Base-by-base conservation (phyloP, 352 stramenopile genomes). In the Globisporangium rhizosaccharum region DNA sequence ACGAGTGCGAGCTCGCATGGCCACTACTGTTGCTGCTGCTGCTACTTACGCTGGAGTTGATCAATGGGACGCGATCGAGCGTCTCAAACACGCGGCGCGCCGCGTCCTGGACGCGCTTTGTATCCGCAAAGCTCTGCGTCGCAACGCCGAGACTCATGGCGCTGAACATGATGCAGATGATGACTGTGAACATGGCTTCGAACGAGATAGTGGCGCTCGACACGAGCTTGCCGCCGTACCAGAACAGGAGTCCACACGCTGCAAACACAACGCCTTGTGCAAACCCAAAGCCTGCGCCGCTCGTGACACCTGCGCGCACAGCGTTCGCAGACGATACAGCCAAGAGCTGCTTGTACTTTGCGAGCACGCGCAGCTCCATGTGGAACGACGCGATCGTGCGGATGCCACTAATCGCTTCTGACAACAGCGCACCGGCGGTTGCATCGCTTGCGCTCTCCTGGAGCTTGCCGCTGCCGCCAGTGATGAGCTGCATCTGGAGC, bases 211-310 rank as follows among this genome's bases (percentile, higher is more conserved):
- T 60, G 36, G 63, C 70, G 23, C 85, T 45, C 12, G 49, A 54
- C n/a, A 88, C 70, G 61, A 82, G 77, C 30, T 66, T 69, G 39
- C 62, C 75, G n/a, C 71, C 72, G 49, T 79, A 74, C 63, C 69
- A 92, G 64, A 94, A 93, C 3, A 87, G 51, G 25, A 94, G 79
- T 17, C 71, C 79, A 23, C 88, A 73, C 12, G 59, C 59, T 23
- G 76, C 61, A 20, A 85, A 71, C 54, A 83, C 85, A 14, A 87
- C 67, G 36, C 76, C 54, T 57, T 90, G 73, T 2, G 72, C 73
- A 53, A 85, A 50, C 6, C 85, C 79, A 63, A 83, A 73, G 11
- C 62, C 37, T 4, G 89, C 18, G 0, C 82, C 81, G 17, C 56
- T 47, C 50, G 67, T 79, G 18, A 72, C 50, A n/a, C 78, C 67